These are phyloP conservation scores for Phoenix roebelenii DNA, from an alignment of 176 grass and related monocot species.

Conservation along the genomic window DNA sequence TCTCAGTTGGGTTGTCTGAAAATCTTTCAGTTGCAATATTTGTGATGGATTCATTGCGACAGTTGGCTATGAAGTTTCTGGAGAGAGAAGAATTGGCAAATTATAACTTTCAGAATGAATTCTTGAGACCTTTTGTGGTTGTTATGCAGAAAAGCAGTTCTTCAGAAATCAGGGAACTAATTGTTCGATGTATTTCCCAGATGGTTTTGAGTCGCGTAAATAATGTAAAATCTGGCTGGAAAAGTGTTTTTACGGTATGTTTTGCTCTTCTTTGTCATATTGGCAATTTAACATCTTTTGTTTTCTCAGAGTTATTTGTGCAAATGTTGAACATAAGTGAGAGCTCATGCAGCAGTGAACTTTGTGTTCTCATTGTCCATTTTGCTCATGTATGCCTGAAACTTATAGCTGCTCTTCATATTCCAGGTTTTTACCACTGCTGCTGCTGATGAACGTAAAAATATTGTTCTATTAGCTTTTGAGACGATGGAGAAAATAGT, in stretches of 20 bases:
- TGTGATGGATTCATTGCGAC: conserved; percentile 93
- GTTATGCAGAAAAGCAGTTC: conserved; percentile 86
- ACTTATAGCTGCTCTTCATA: neutral
- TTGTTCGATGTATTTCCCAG: conserved; percentile 92
- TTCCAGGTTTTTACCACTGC: conserved; percentile 72
- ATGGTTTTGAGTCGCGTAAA: conserved; percentile 92
- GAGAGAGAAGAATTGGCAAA: conserved; percentile 95
- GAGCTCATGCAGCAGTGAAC: too few relatives aligned
- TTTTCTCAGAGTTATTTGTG: too few relatives aligned
- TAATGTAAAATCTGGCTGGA: conserved; percentile 97
- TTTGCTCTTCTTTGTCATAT: neutral
- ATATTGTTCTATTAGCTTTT: conserved; percentile 82
- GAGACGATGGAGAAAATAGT: conserved; percentile 96
- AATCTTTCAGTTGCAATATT: conserved; percentile 97
- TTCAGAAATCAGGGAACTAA: conserved; percentile 82
- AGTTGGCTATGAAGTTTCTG: conserved; percentile 95
- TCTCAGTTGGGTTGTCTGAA: conserved; percentile 85
- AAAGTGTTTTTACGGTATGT: conserved; percentile 83
- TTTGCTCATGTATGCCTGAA: too few relatives aligned
- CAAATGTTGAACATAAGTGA: too few relatives aligned
- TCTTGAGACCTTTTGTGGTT: conserved; percentile 78
- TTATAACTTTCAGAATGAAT: conserved; percentile 98
- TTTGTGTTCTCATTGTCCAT: too few relatives aligned
- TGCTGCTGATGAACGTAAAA: conserved; percentile 72
- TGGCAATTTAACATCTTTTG: too few relatives aligned